Evolutionary conservation across 345 rosid genomes (phyloP), one percentile per base, ranked within the genome.

Genomic region (Ceriops decandra): DNA sequence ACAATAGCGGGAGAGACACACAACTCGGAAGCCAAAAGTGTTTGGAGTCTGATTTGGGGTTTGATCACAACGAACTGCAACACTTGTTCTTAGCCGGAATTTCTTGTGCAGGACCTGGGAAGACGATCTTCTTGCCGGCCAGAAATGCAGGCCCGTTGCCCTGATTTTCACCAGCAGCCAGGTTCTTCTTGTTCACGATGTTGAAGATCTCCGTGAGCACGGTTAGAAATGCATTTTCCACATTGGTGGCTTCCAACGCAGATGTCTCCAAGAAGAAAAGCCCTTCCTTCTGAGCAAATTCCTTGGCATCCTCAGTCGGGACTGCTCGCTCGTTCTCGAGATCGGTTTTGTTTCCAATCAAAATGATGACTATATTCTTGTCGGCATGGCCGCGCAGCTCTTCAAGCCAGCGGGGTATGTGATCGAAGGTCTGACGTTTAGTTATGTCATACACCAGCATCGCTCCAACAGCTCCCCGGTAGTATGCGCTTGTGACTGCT

Each of bases 391-490:
- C 76, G 9, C 90, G 86, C 38, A 90, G 64, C 79, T 90, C 96
- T 74, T 88, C 96, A 28, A 90, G 81, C 96, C 93, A 88, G 21
- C 93, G 87, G 7, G 92, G 89, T 66, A 90, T 90, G 78, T 90
- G 96, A 22, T 90, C 96, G 51, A 90, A 90, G 53, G 91, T 85
- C 63, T 85, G 89, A 0, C 88, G 87, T 56, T 87, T 90, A 5
- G 89, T 80, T 58, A 88, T 84, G 66, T 90, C 96, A 1, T 85
- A 90, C 31, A 90, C 93, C 58, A 90, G 76, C 90, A 90, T 88
- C 31, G 96, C 96, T 56, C 96, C 96, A n/a, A 90, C 91, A 35
- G 96, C 93, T 46, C 96, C 96, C 69, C 96, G 82, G 68, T 90
- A 90, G 67, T 86, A 88, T 46, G 96, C 93, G 66, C 93, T 90